Conservation (phyloP, 2,329 filamentous ascomycete genomes). For the Ophiostoma piceae region DNA sequence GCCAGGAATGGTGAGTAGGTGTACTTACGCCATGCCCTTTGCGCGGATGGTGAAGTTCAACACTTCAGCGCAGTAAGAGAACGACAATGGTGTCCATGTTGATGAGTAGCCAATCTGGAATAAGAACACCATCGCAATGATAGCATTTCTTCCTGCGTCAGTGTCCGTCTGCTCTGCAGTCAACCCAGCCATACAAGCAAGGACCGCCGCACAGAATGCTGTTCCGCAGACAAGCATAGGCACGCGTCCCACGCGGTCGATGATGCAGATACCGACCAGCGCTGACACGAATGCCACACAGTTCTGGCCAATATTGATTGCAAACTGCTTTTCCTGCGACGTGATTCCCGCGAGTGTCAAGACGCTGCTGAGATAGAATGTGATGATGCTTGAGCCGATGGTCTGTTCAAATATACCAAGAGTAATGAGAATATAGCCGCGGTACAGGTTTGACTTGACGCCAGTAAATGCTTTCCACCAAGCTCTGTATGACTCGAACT, state of each 20-base stretch:
- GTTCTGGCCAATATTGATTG: conserved; percentile 1
- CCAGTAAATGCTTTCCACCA: not conserved
- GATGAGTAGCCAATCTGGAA: not conserved
- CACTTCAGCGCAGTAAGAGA: not conserved
- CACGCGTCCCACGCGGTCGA: not conserved
- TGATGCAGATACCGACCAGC: not conserved
- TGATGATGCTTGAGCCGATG: conserved; percentile 4
- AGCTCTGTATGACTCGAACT: not conserved
- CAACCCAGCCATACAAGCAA: not conserved
- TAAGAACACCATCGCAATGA: not conserved
- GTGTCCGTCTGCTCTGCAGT: not conserved
- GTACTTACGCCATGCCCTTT: conserved; percentile 1
- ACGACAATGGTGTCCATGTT: not conserved
- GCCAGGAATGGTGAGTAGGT: not conserved
- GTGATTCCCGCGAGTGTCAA: not conserved
- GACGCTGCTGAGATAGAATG: not conserved
- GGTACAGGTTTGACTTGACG: not conserved
- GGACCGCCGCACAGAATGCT: not conserved
- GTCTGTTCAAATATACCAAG: conserved; percentile 1
- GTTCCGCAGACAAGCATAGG: not conserved
- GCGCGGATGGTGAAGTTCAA: not conserved
- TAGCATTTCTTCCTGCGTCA: not conserved
- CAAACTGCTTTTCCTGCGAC: not conserved
- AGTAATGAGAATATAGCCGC: not conserved
- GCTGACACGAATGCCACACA: not conserved